A percentile compares a stretch with the other conserved stretches of the same genome.
phyloP scores from a whole-genome alignment of 176 grass and related monocot species.

The Hordeum marinum region DNA sequence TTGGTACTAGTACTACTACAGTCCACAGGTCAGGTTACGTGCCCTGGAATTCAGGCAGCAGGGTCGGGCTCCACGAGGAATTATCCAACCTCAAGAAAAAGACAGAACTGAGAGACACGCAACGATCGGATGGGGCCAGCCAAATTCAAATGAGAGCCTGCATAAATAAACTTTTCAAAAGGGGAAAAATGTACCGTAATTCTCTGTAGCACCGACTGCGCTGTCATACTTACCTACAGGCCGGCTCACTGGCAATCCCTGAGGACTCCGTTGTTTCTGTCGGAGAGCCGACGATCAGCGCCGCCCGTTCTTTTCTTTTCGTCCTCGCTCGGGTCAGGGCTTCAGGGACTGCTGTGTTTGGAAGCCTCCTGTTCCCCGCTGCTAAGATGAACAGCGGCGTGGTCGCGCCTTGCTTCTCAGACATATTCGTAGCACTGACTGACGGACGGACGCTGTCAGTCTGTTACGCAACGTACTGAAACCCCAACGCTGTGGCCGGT shows the following conservation, averaged over 20 bases:
- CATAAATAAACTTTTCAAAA: background rate
- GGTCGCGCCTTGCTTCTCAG: background rate
- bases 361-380: background rate
- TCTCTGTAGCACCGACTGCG: background rate
- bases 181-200: background rate
- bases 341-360: slow-evolving; percentile 1
- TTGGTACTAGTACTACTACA: too few species aligned
- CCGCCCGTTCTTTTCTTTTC: too few species aligned
- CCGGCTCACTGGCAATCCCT: background rate
- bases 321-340: background rate
- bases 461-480: background rate
- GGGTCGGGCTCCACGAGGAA: slow-evolving; percentile 31
- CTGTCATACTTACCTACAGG: background rate
- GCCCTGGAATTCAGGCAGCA: slow-evolving; percentile 25
- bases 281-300: too few species aligned
- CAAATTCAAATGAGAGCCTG: slow-evolving; percentile 13
- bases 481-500: background rate
- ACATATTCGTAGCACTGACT: background rate
- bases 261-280: background rate
- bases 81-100: background rate
- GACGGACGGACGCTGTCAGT: background rate
- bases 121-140: background rate
- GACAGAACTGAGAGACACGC: slow-evolving; percentile 20
- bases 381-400: background rate
- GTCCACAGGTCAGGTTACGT: background rate